Evolutionary conservation across 2,329 filamentous ascomycete genomes (phyloP).

Genomic region (Aspergillus aculeatus): DNA sequence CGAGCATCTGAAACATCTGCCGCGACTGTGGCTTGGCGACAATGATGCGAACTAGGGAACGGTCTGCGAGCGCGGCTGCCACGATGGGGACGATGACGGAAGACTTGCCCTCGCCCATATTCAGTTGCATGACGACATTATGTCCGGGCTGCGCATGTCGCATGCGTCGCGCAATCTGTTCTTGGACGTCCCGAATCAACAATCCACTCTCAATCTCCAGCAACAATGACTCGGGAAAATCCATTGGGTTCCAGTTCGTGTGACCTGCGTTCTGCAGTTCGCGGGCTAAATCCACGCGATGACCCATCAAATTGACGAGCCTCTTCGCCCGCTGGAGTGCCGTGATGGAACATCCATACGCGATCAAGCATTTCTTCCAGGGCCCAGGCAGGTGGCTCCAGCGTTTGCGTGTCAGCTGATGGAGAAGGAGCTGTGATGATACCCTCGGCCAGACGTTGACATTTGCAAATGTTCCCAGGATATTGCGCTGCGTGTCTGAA

Average conservation of each 20-base stretch:
- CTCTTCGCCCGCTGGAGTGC: constrained; percentile 29
- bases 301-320: constrained; percentile 17
- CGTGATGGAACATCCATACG: constrained; percentile 30
- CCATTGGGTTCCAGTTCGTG: constrained; percentile 52
- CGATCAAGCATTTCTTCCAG: constrained; percentile 24
- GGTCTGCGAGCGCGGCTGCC: constrained; percentile 53
- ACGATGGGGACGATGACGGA: constrained; percentile 69
- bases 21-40: constrained; percentile 60
- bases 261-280: constrained; percentile 54
- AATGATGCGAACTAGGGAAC: constrained; percentile 56
- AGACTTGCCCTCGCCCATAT: constrained; percentile 71
- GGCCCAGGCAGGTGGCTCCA: constrained; percentile 9
- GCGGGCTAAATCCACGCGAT: constrained; percentile 21
- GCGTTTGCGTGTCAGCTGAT: constrained; percentile 21
- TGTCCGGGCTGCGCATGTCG: constrained; percentile 32
- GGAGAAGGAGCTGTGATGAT: constrained; percentile 21
- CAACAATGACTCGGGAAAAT: constrained; percentile 61
- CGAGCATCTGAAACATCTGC: constrained; percentile 54
- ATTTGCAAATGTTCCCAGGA: constrained; percentile 4
- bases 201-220: constrained; percentile 65
- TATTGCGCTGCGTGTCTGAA: not conserved
- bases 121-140: constrained; percentile 63
- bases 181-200: constrained; percentile 60
- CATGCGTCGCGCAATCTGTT: constrained; percentile 59
- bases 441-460: constrained; percentile 20